These are phyloP conservation scores for Crithidia bombi DNA, from an alignment of 208 protist species.

Conservation along the genomic window DNA sequence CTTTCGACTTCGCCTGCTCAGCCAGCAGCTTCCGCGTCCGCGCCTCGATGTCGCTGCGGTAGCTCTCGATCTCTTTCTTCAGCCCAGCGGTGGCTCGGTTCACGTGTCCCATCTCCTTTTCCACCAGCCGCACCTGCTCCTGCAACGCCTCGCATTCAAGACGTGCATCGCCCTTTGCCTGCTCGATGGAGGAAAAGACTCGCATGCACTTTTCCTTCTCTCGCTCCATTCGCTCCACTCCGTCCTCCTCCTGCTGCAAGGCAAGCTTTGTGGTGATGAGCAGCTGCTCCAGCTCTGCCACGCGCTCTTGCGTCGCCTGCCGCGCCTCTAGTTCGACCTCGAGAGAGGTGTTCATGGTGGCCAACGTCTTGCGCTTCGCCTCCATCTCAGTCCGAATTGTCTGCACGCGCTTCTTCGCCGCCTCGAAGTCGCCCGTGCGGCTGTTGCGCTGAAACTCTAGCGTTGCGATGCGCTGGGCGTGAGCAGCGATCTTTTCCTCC, in stretches of 20 bases:
- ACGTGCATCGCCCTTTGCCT: slow-evolving; percentile 43
- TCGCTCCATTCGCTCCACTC: slow-evolving; percentile 61
- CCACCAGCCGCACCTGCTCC: slow-evolving; percentile 68
- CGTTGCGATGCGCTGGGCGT: slow-evolving; percentile 68
- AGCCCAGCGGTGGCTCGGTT: slow-evolving; percentile 44
- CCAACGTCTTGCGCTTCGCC: slow-evolving; percentile 86
- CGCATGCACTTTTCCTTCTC: slow-evolving; percentile 75
- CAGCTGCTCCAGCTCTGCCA: slow-evolving; percentile 72
- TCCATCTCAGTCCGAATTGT: slow-evolving; percentile 71
- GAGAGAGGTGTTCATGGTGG: slow-evolving; percentile 83
- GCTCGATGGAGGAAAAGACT: slow-evolving; percentile 59
- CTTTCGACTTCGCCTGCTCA: slow-evolving; percentile 87
- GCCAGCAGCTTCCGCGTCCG: slow-evolving; percentile 85
- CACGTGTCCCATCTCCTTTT: slow-evolving; percentile 74
- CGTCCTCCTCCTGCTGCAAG: slow-evolving; percentile 57
- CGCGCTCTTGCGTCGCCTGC: slow-evolving; percentile 70
- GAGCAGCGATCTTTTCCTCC: slow-evolving; percentile 71
- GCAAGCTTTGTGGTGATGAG: slow-evolving; percentile 72
- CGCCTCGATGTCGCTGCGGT: slow-evolving; percentile 73
- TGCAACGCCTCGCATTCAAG: slow-evolving; percentile 39
- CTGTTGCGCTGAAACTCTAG: slow-evolving; percentile 83
- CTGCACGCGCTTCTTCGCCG: slow-evolving; percentile 68
- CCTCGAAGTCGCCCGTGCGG: slow-evolving; percentile 62
- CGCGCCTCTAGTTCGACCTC: slow-evolving; percentile 81
- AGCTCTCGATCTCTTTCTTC: slow-evolving; percentile 61